Evolutionary conservation across 108 stramenopile genomes (phyloP), one percentile per base, ranked within the genome.

Genomic region (Phaeodactylum tricornutum): DNA sequence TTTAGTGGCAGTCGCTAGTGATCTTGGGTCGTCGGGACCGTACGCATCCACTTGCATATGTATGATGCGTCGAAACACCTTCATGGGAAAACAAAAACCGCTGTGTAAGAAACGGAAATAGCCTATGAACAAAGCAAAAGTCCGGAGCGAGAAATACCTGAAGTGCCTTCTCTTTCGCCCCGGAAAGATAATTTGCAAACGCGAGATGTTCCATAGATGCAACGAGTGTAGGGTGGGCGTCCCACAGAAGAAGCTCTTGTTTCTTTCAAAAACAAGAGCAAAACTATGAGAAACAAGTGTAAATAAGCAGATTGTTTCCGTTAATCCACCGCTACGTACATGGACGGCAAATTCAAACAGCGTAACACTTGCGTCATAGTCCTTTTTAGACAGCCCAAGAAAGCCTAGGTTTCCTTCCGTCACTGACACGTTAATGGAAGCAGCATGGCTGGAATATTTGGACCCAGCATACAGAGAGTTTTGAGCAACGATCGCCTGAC

Each of bases 141-240:
- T 0, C 8, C 23, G 31, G 2, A 30, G 11, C 25, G 12, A 57
- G 29, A 37, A 43, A 1, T 57, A 72, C 59, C 60, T 48, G 53
- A 17, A 65, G 25, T 9, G 69, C 65, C 36, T 61, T 66, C 12
- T 63, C 50, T 24, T 59, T 55, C 9, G 58, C 40, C 24, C 69
- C 75, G 29, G 37, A 42, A 11, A 68, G 30, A 16, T 67, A 55
- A 50, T 77, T 66, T 0, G 66, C 61, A 28, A 62, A 43, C 8
- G 62, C 75, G 22, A 77, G 47, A 32, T 71, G 62, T 17, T 77
- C 75, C 69, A 77, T 77, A 8, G 70, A 67, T 3, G 69, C 57
- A 27, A 71, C 42, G n/a, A 67, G 14, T 7, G 66, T 65, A 12
- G 48, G 47, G 32, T 71, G 49, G n/a, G 60, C 51, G 29, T 62